These are phyloP conservation scores for Aspergillus eucalypticola DNA, from an alignment of 2,329 filamentous ascomycete genomes.

Conservation along the genomic window DNA sequence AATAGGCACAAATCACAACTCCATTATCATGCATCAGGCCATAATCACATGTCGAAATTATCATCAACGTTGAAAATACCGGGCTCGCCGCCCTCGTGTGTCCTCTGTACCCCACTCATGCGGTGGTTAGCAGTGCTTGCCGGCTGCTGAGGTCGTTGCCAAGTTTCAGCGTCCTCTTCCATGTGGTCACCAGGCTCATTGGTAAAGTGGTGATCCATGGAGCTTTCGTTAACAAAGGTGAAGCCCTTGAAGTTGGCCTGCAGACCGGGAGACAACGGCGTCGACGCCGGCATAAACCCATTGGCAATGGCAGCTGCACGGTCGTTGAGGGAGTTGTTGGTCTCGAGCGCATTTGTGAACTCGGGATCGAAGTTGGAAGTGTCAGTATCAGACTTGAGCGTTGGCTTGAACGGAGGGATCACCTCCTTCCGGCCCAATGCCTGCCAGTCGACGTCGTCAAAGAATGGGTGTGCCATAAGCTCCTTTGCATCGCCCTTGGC, in stretches of 20 bases:
- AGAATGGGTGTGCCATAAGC: slow-evolving; percentile 92
- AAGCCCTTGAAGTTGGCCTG: slow-evolving; percentile 99
- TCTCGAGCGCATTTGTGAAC: slow-evolving; percentile 91
- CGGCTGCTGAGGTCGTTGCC: slow-evolving; percentile 36
- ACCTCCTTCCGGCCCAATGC: slow-evolving; percentile 86
- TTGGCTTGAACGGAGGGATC: slow-evolving; percentile 95
- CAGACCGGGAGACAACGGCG: slow-evolving; percentile 89
- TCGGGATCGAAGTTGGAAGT: slow-evolving; percentile 98
- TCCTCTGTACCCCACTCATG: slow-evolving; percentile 48
- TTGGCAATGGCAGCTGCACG: slow-evolving; percentile 82
- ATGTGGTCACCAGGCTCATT: slow-evolving; percentile 40
- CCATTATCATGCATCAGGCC: slow-evolving; percentile 40
- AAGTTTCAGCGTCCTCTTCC: slow-evolving; percentile 43
- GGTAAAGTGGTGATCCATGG: slow-evolving; percentile 66
- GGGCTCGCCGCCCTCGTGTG: slow-evolving; percentile 38
- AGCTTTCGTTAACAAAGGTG: slow-evolving; percentile 97
- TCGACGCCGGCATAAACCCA: slow-evolving; percentile 79
- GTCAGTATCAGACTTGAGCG: slow-evolving; percentile 91
- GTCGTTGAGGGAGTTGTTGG: slow-evolving; percentile 84
- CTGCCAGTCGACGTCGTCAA: slow-evolving; percentile 90
- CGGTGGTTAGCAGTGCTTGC: slow-evolving; percentile 39
- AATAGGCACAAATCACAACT: slow-evolving; percentile 39
- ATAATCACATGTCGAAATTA: slow-evolving; percentile 49
- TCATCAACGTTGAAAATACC: slow-evolving; percentile 48
- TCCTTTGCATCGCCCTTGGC: slow-evolving; percentile 90